Percentiles rank a stretch among this genome's conserved stretches.
Conservation (phyloP, 768 basidiomycete genomes). For the Lactifluus echinatus region DNA sequence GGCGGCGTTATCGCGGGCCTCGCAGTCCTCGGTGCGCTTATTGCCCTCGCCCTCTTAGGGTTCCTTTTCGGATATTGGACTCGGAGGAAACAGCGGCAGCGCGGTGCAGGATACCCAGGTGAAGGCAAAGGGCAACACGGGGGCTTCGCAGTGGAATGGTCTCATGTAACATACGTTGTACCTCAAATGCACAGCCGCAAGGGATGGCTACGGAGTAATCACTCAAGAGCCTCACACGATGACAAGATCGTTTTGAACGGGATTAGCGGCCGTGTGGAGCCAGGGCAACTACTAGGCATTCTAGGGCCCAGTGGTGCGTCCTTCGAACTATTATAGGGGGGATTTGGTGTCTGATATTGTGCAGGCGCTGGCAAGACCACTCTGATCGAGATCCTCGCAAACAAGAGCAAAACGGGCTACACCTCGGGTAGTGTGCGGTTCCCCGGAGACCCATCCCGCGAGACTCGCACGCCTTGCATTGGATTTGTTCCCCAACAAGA, state of each 20-base stretch:
- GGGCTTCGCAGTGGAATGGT: constrained; percentile 61
- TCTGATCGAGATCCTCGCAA: constrained; percentile 82
- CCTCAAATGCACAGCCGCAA: constrained; percentile 22
- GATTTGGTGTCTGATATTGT: background rate
- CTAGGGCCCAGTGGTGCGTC: constrained; percentile 76
- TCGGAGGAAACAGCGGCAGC: constrained; percentile 54
- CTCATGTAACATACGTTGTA: constrained; percentile 57
- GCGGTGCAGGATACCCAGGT: constrained; percentile 24
- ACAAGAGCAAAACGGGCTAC: constrained; percentile 68
- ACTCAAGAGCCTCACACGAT: constrained; percentile 23
- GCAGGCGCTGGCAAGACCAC: constrained; percentile 84
- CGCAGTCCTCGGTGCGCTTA: constrained; percentile 67
- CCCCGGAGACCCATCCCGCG: constrained; percentile 32
- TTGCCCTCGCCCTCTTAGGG: constrained; percentile 48
- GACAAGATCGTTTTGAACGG: constrained; percentile 63
- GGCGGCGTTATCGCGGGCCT: constrained; percentile 88
- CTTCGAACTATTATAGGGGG: background rate
- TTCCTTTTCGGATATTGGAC: constrained; percentile 51
- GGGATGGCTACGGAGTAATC: constrained; percentile 2
- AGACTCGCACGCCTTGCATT: constrained; percentile 39
- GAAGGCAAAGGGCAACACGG: constrained; percentile 29
- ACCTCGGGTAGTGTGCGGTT: constrained; percentile 55
- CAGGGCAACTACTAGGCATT: constrained; percentile 86
- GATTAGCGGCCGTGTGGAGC: constrained; percentile 58
- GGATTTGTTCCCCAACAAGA: constrained; percentile 89